Evolutionary conservation across 2,329 filamentous ascomycete genomes (phyloP).

Genomic region (Xenosphaeropsis pyriputrescens): DNA sequence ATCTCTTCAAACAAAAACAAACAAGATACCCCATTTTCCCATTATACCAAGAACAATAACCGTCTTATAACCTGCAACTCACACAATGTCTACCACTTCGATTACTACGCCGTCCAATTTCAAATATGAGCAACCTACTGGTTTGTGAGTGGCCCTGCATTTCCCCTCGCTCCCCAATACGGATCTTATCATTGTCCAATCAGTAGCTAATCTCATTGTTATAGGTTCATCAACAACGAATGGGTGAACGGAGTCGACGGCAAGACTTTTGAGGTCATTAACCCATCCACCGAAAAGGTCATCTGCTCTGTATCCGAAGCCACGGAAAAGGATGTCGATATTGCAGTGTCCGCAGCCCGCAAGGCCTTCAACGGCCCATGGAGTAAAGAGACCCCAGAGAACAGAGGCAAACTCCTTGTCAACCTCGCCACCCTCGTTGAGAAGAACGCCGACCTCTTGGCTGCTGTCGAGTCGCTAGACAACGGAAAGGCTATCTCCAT

Average conservation of each 20-base stretch:
- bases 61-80: no score
- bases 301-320: constrained; percentile 75
- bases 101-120: constrained; percentile 16
- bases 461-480: constrained; percentile 75
- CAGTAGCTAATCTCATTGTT: neutral
- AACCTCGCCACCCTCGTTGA: constrained; percentile 73
- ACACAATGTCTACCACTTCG: no score
- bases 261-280: constrained; percentile 85
- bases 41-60: no score
- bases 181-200: no score
- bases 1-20: no score
- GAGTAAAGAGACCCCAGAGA: constrained; percentile 51
- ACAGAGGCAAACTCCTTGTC: constrained; percentile 53
- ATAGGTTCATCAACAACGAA: constrained; percentile 71
- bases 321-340: constrained; percentile 71
- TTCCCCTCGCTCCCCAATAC: no score
- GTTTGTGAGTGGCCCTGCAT: constrained; percentile 22
- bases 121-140: constrained; percentile 19
- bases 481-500: constrained; percentile 71
- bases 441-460: constrained; percentile 62
- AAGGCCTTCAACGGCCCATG: constrained; percentile 70
- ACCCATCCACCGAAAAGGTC: constrained; percentile 72
- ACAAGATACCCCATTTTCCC: no score
- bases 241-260: constrained; percentile 74
- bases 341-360: constrained; percentile 74